Evolutionary conservation across 106 monocot genomes (phyloP), one percentile per base, ranked within the genome.

Genomic region (Phalaenopsis aphrodite): DNA sequence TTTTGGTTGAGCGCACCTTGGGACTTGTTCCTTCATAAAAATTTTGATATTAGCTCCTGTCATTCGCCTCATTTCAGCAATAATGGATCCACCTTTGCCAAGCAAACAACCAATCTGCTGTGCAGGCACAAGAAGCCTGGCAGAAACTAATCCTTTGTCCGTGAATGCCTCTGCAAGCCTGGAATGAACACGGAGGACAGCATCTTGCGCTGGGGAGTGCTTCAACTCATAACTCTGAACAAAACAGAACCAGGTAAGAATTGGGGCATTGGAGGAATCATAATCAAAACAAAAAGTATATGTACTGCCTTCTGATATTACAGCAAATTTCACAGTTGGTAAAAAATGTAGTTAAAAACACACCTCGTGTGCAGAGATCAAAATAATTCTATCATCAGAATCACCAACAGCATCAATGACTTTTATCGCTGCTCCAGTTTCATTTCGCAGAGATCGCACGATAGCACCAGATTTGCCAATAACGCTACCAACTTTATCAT

Each of bases 31-130:
- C 61, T 86, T 92, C 21, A 84, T 46, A 87, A 95, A 92, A 49
- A 95, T 92, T 48, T 89, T 90, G 46, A 95, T 92, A 78, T 81
- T 87, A 17, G 95, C 95, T 23, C 95, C 95, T 49, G 95, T 92
- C n/a, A 81, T 39, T 79, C 88, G 87, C 84, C 95, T 92, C 87
- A 95, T 92, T 82, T 95, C 95, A 82, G 90, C 77, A 81, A 95
- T 90, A 72, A 95, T 90, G 47, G 84, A 76, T 2, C 95, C 92
- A 81, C 95, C 88, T 87, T 87, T 90, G 75, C 92, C 95, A 58
- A 92, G 77, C 39, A 95, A 80, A 80, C 90, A 92, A 52, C 89
- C 91, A 64, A 92, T 90, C 78, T 92, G 95, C 65, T 95, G 95
- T 69, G 86, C 83, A 80, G 92, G 92, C 55, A 95, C 88, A 79